Evolutionary conservation across 1,284 basidiomycete genomes (phyloP).

Genomic region (Puccinia hordei): DNA sequence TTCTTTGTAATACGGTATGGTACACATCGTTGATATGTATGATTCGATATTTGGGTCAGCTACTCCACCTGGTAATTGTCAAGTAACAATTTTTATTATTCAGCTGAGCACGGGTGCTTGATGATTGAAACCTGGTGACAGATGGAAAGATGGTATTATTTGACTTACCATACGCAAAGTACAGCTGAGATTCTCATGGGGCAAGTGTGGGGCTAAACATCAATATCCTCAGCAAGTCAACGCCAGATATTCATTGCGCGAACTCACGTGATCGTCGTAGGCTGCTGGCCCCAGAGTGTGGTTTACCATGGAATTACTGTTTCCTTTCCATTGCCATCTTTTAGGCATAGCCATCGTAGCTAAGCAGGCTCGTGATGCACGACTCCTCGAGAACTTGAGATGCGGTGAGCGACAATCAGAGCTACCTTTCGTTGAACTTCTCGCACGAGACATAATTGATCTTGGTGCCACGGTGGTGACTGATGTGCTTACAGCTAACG

Average conservation of each 20-base stretch:
- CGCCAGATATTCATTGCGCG: too few relatives aligned
- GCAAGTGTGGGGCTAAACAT: background rate
- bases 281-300: slow-evolving; percentile 43
- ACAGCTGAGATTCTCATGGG: slow-evolving; percentile 7
- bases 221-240: background rate
- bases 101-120: background rate
- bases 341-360: slow-evolving; percentile 49
- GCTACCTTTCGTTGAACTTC: background rate
- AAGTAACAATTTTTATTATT: background rate
- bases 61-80: slow-evolving; percentile 65
- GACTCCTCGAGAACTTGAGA: background rate
- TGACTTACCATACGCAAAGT: slow-evolving; percentile 44
- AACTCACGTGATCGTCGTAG: slow-evolving; percentile 50
- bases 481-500: background rate
- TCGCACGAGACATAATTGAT: background rate
- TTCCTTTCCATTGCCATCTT: slow-evolving; percentile 48
- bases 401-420: background rate
- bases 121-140: slow-evolving; percentile 53
- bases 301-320: slow-evolving; percentile 28
- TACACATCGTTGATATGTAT: slow-evolving; percentile 71
- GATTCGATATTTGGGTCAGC: slow-evolving; percentile 68
- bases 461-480: background rate
- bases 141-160: slow-evolving; percentile 60
- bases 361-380: slow-evolving; percentile 15
- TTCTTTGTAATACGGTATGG: slow-evolving; percentile 54